These are phyloP conservation scores for Xylariomycetidae sp. DNA, from an alignment of 2,329 filamentous ascomycete species.

Conservation along the genomic window DNA sequence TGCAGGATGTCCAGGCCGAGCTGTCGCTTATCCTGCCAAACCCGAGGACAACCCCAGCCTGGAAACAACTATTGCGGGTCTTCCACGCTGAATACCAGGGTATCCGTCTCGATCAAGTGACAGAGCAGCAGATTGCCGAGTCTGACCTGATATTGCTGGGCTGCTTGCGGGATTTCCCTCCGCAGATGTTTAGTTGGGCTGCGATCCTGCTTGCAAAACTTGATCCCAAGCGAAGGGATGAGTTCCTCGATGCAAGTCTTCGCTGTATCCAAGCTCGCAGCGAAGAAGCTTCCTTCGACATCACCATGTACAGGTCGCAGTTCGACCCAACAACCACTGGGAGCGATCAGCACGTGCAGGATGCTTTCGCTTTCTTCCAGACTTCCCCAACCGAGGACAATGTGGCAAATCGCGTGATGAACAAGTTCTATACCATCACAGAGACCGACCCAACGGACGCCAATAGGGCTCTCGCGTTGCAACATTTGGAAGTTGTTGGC, in stretches of 20 bases:
- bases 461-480: conserved; percentile 10
- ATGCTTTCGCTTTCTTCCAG: conserved; percentile 20
- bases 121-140: conserved; percentile 5
- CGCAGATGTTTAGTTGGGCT: conserved; percentile 22
- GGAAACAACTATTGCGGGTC: conserved; percentile 15
- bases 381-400: conserved; percentile 5
- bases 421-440: conserved; percentile 14
- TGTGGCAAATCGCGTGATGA: conserved; percentile 13
- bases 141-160: conserved; percentile 19
- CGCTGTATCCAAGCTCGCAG: conserved; percentile 18
- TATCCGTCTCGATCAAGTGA: conserved; percentile 1
- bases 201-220: conserved; percentile 19
- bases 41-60: conserved; percentile 12
- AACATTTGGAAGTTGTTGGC: conserved; percentile 21
- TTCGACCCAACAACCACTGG: conserved; percentile 15
- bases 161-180: conserved; percentile 20
- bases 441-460: conserved; percentile 7
- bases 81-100: conserved; percentile 14
- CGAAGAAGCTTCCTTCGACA: conserved; percentile 17
- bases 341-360: conserved; percentile 10
- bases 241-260: conserved; percentile 20
- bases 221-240: conserved; percentile 17
- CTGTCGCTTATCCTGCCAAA: conserved; percentile 11
- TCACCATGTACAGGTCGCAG: conserved; percentile 22
- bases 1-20: conserved; percentile 23